phyloP scores from a whole-genome alignment of 345 rosid genomes.

The Triadica sebifera region DNA sequence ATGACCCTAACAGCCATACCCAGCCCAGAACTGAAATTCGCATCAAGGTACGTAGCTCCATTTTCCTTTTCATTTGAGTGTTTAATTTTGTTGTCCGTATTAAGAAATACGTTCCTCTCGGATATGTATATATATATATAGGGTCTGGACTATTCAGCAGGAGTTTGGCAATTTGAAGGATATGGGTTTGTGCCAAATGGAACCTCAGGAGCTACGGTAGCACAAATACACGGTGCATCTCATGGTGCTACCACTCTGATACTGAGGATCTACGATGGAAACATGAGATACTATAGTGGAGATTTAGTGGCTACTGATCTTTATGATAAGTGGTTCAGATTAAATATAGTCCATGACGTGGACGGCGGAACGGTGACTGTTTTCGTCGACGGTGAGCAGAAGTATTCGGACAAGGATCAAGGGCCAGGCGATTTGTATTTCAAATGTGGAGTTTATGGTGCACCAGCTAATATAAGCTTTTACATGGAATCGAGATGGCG shows the following conservation, averaged over 20 bases:
- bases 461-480: slow-evolving; percentile 21
- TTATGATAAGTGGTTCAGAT: slow-evolving; percentile 42
- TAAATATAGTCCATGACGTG: slow-evolving; percentile 38
- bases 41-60: slow-evolving; percentile 19
- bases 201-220: slow-evolving; percentile 37
- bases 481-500: slow-evolving; percentile 44
- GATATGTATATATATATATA: too few relatives aligned
- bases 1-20: slow-evolving; percentile 32
- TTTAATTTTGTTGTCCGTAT: too few relatives aligned
- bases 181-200: slow-evolving; percentile 42
- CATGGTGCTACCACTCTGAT: slow-evolving; percentile 30
- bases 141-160: slow-evolving; percentile 41
- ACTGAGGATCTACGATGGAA: slow-evolving; percentile 34
- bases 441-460: slow-evolving; percentile 41
- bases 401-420: too few relatives aligned
- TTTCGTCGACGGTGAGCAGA: slow-evolving; percentile 22
- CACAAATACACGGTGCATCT: slow-evolving; percentile 37
- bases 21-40: slow-evolving; percentile 41
- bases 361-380: slow-evolving; percentile 31
- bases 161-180: slow-evolving; percentile 48
- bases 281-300: slow-evolving; percentile 30
- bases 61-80: neutral
- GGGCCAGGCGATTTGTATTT: too few relatives aligned
- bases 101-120: too few relatives aligned
- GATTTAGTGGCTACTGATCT: slow-evolving; percentile 19